Evolutionary conservation across 331 rosid species (phyloP).

Genomic region (Quercus phellos): DNA sequence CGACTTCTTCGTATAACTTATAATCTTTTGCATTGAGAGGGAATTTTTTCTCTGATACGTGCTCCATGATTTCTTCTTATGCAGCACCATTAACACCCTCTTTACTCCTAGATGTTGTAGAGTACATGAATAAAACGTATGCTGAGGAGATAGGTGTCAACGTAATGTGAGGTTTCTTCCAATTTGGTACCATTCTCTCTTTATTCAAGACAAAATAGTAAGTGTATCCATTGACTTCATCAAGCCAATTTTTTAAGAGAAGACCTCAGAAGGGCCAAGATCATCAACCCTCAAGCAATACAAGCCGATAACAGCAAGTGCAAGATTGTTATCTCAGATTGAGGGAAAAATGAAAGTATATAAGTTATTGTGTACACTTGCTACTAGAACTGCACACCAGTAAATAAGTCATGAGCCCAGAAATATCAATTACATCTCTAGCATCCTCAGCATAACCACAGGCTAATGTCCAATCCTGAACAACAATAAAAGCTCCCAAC

Average conservation of each 20-base stretch:
- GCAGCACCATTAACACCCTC: constrained; percentile 31
- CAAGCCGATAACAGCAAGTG: background rate
- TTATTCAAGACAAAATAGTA: constrained; percentile 29
- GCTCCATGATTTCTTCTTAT: constrained; percentile 63
- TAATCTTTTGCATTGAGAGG: constrained; percentile 81
- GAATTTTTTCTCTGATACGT: constrained; percentile 48
- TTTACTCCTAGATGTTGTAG: constrained; percentile 27
- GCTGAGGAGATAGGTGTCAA: constrained; percentile 32
- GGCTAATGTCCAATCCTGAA: background rate
- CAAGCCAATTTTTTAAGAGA: constrained; percentile 9
- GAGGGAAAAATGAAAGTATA: background rate
- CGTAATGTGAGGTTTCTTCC: constrained; percentile 34
- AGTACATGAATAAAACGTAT: constrained; percentile 20
- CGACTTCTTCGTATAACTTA: constrained; percentile 91
- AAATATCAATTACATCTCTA: constrained; percentile 16
- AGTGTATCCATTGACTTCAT: constrained; percentile 33
- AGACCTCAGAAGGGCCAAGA: constrained; percentile 11
- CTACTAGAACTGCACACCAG: background rate
- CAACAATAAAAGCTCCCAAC: background rate
- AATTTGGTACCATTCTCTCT: constrained; percentile 48
- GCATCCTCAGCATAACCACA: constrained; percentile 25
- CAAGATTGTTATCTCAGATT: constrained; percentile 13
- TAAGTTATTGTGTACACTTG: background rate
- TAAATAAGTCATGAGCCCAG: constrained; percentile 8
- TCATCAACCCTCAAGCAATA: constrained; percentile 19